phyloP scores from a whole-genome alignment of 257 asterid species.

The Cruciata laevipes region DNA sequence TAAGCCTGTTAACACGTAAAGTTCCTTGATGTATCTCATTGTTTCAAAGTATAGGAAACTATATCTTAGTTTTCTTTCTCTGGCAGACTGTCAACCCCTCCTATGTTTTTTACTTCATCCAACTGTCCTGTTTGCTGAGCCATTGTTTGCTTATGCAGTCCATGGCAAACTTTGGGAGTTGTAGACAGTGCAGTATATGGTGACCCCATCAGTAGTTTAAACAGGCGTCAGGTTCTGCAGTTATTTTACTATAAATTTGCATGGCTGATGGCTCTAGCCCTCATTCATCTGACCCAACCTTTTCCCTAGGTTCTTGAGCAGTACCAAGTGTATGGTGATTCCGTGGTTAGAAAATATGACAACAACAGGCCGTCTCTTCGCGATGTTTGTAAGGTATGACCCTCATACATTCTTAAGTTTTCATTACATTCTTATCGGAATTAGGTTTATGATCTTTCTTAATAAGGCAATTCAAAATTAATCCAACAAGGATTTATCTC shows the following conservation, averaged over 20 bases:
- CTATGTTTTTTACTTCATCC: too few species aligned
- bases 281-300: slow-evolving; percentile 1
- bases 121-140: slow-evolving; percentile 20
- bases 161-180: slow-evolving; percentile 81
- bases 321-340: slow-evolving; percentile 70
- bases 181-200: slow-evolving; percentile 82
- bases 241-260: neutral
- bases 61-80: too few species aligned
- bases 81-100: too few species aligned
- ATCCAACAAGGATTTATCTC: too few species aligned
- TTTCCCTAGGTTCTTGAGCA: slow-evolving; percentile 65
- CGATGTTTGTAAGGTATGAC: slow-evolving; percentile 60
- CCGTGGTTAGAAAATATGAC: slow-evolving; percentile 53
- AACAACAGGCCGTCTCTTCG: slow-evolving; percentile 59
- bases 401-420: neutral
- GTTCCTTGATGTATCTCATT: too few species aligned
- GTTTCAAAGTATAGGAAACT: too few species aligned
- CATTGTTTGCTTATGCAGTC: slow-evolving; percentile 37
- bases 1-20: too few species aligned
- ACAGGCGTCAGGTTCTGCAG: slow-evolving; percentile 72
- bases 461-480: too few species aligned
- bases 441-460: too few species aligned
- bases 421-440: too few species aligned
- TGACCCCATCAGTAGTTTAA: slow-evolving; percentile 49
- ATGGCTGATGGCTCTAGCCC: neutral